Conservation (phyloP, 2,329 filamentous ascomycete genomes). For the Colletotrichum neosansevieriae region DNA sequence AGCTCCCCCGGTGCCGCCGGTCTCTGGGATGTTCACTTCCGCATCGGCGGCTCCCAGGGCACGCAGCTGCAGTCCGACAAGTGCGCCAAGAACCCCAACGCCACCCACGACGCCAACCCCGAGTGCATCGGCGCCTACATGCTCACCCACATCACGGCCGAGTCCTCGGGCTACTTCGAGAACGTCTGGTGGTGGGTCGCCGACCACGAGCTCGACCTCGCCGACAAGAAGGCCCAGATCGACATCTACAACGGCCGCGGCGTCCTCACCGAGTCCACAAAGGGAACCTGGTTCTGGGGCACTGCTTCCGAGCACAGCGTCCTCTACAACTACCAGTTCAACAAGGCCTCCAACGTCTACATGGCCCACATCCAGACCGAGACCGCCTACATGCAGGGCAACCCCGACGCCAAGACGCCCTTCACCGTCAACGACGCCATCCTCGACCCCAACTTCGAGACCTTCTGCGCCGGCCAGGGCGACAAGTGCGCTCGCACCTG, state of each 20-base stretch:
- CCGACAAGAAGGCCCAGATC: conserved; percentile 77
- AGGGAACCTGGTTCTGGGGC: conserved; percentile 85
- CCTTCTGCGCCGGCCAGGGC: conserved; percentile 59
- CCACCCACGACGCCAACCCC: conserved; percentile 69
- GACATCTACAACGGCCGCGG: conserved; percentile 91
- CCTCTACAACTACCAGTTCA: conserved; percentile 87
- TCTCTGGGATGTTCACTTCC: conserved; percentile 97
- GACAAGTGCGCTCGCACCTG: conserved; percentile 76
- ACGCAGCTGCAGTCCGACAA: conserved; percentile 84
- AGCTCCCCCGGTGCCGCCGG: conserved; percentile 76
- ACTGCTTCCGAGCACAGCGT: conserved; percentile 77
- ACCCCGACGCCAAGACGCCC: conserved; percentile 77
- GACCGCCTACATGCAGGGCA: conserved; percentile 89
- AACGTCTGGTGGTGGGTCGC: conserved; percentile 93
- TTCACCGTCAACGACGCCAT: conserved; percentile 69
- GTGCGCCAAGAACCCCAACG: conserved; percentile 81
- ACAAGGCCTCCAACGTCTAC: conserved; percentile 82
- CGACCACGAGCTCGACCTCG: conserved; percentile 87
- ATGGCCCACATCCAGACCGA: conserved; percentile 89
- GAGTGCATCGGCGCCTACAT: conserved; percentile 82
- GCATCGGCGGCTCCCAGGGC: conserved; percentile 87
- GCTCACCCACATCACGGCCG: conserved; percentile 73
- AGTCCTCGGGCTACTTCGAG: conserved; percentile 81
- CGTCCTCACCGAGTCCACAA: conserved; percentile 79
- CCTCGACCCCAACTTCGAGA: conserved; percentile 76